phyloP scores from a whole-genome alignment of 257 asterid genomes.

The Eucommia ulmoides region DNA sequence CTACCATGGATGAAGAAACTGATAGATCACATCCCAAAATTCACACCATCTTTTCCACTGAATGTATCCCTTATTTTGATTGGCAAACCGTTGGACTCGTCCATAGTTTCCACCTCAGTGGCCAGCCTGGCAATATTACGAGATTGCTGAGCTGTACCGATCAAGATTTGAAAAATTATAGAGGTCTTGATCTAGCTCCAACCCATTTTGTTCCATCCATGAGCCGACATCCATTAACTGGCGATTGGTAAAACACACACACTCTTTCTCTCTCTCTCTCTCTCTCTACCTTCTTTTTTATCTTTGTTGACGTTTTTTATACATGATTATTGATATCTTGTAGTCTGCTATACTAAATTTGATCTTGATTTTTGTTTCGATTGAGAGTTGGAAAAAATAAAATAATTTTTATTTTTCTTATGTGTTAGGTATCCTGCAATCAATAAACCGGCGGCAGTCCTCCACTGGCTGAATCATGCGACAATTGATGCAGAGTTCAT shows the following conservation, averaged over 20 bases:
- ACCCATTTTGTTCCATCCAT: not conserved
- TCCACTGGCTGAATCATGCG: constrained; percentile 94
- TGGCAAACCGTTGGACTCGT: not conserved
- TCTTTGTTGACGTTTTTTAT: not conserved
- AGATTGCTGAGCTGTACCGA: not conserved
- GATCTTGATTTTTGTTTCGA: not conserved
- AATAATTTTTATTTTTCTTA: constrained; percentile 1
- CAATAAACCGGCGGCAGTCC: constrained; percentile 88
- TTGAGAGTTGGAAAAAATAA: not conserved
- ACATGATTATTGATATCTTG: not conserved
- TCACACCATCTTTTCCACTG: not conserved
- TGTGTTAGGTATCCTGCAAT: constrained; percentile 91
- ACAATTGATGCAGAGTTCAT: constrained; percentile 84
- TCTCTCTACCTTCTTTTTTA: not conserved
- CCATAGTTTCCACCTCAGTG: not conserved
- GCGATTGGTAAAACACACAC: not conserved
- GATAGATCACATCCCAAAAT: not conserved
- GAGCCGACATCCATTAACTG: not conserved
- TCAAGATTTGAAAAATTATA: not conserved
- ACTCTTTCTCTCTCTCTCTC: not conserved
- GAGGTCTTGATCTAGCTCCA: not conserved
- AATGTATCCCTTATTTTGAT: not conserved
- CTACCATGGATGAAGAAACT: not conserved
- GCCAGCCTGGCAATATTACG: not conserved
- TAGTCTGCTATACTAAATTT: not conserved